Percentiles rank a stretch among this genome's conserved stretches.
Conservation (phyloP, 495 filamentous ascomycete species). For the Lasiosphaeris hirsuta region DNA sequence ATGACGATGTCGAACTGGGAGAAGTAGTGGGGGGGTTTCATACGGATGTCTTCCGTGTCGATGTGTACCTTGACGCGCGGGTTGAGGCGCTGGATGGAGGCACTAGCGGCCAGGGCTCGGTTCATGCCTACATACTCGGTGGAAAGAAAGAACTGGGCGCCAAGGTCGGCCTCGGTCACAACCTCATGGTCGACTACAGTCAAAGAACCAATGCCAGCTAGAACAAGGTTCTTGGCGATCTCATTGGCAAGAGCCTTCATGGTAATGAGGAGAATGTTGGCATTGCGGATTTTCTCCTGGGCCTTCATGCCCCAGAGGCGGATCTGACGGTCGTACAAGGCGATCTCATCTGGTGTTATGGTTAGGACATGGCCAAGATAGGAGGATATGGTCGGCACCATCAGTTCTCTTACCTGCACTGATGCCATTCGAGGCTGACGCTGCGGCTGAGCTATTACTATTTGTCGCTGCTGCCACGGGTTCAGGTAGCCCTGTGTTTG, state of each 20-base stretch:
- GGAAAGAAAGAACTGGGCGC: conserved; percentile 83
- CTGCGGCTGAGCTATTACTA: conserved; percentile 12
- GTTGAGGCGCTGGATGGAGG: conserved; percentile 78
- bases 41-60: conserved; percentile 60
- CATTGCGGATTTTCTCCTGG: conserved; percentile 82
- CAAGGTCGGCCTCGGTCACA: conserved; percentile 78
- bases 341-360: conserved; percentile 75
- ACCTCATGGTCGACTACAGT: conserved; percentile 80
- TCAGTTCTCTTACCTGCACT: conserved; percentile 27
- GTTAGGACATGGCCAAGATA: not conserved
- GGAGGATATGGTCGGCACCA: not conserved
- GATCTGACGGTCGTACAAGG: conserved; percentile 96
- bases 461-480: not conserved
- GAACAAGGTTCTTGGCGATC: conserved; percentile 94
- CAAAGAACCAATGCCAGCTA: conserved; percentile 88
- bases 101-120: conserved; percentile 78
- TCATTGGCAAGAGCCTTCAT: conserved; percentile 91
- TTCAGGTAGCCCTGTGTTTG: too few species aligned
- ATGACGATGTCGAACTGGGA: conserved; percentile 79
- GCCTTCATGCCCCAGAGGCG: conserved; percentile 97
- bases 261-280: conserved; percentile 85
- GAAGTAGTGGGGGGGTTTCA: conserved; percentile 69
- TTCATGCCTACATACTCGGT: conserved; percentile 72
- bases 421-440: conserved; percentile 24
- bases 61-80: conserved; percentile 77